Evolutionary conservation across 768 basidiomycete species (phyloP), one percentile per base, ranked within the genome.

Genomic region (Peribolospora baueri): DNA sequence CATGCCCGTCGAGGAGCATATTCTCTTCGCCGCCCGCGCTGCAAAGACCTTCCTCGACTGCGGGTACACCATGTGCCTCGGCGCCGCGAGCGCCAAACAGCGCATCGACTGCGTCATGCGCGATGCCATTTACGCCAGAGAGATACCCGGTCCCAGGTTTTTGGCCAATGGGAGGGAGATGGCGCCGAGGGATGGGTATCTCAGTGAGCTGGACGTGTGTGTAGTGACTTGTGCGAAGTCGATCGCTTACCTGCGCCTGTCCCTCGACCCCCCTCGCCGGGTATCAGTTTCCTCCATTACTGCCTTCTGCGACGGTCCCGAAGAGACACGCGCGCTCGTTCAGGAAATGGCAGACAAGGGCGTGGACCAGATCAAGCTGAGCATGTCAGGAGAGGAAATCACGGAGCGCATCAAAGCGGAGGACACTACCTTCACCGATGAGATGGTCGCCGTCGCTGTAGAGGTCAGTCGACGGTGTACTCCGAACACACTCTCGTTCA

Each of bases 1-100:
- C 14, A 43, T 69, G 54, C 62, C 62, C 8, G 48, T 64, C 39
- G 69, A 69, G 42, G 68, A 70, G 40, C 69, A 69, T 52, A 66
- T 65, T 2, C 50, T 68, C 13, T 63, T 68, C 40, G 56, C 66
- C 39, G n/a, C 58, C 7, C 60, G 64, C 52, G 65, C 65, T 50
- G 69, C 67, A 5, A 60, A 56, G 50, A 69, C 64, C 14, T 69
- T 68, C 57, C 54, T 69, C 3, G 67, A 69, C 43, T 61, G 67
- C 54, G 69, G 69, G 4, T 69, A 69, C 51, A 70, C 69, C 1
- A 70, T 70, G 69, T 70, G 69, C 51, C 49, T 70, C 50, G 69
- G 69, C 25, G 69, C 69, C 7, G 69, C 69, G 10, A 60, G 69
- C 3, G 69, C 69, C 5, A 68, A 54, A 52, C 63, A 64, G 3